phyloP scores from a whole-genome alignment of 805 yeast species.

The Cyberlindnera meyerae region DNA sequence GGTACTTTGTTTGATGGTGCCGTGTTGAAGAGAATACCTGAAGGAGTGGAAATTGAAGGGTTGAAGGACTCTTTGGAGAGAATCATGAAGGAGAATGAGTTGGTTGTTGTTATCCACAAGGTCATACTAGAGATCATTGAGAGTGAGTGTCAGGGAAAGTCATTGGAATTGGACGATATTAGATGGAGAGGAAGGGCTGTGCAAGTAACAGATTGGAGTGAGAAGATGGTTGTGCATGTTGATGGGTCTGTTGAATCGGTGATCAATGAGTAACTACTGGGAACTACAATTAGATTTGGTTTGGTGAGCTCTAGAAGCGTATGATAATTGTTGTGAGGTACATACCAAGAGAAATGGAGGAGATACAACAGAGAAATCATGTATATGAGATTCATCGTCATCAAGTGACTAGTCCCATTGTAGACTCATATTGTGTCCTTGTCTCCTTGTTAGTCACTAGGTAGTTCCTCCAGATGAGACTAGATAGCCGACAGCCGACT shows the following conservation, averaged over 20 bases:
- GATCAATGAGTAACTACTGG: too few relatives aligned
- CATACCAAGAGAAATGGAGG: too few relatives aligned
- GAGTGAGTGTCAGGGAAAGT: constrained; percentile 41
- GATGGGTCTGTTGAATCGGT: background rate
- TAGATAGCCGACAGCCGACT: too few relatives aligned
- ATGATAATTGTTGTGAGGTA: too few relatives aligned
- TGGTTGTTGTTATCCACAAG: constrained; percentile 47
- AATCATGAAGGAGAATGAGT: constrained; percentile 59
- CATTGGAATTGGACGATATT: constrained; percentile 27
- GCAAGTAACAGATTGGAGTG: constrained; percentile 10
- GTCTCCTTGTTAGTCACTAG: too few relatives aligned
- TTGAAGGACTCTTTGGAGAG: constrained; percentile 54
- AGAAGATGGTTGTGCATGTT: constrained; percentile 5
- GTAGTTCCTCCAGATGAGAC: too few relatives aligned
- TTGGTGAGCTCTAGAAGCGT: too few relatives aligned
- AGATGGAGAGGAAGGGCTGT: constrained; percentile 29
- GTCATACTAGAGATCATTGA: constrained; percentile 52
- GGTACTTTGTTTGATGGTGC: constrained; percentile 64
- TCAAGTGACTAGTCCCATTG: too few relatives aligned
- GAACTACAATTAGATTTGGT: too few relatives aligned
- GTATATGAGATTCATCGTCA: too few relatives aligned
- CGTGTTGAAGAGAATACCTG: constrained; percentile 61
- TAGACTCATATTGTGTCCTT: too few relatives aligned
- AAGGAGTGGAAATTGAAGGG: constrained; percentile 57
- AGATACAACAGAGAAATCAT: too few relatives aligned